phyloP scores from a whole-genome alignment of 208 protist species.

The Wallacemonas sp. region DNA sequence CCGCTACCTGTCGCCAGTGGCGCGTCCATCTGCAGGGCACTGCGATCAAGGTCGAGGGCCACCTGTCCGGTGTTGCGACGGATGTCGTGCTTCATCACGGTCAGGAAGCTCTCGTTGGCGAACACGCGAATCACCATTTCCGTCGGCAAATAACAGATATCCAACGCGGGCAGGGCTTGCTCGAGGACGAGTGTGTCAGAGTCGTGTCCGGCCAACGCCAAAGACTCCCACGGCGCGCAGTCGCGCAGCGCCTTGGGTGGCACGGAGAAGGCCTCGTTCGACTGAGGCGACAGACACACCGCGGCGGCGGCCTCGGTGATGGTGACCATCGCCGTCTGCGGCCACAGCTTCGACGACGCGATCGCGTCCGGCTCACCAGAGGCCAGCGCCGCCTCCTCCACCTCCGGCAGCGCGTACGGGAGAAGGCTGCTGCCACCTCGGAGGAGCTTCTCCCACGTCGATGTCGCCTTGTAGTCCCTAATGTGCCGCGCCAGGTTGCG shows the following conservation, averaged over 20 bases:
- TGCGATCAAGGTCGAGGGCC: constrained; percentile 42
- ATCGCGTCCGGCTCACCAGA: constrained; percentile 5
- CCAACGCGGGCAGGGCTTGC: constrained; percentile 44
- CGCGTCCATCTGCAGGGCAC: constrained; percentile 46
- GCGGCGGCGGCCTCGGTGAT: constrained; percentile 54
- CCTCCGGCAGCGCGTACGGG: constrained; percentile 24
- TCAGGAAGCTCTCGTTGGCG: constrained; percentile 43
- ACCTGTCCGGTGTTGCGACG: constrained; percentile 49
- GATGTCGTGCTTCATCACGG: constrained; percentile 64
- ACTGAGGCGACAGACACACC: constrained; percentile 62
- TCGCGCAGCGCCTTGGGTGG: constrained; percentile 37
- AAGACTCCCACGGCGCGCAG: constrained; percentile 34
- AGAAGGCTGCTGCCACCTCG: constrained; percentile 46
- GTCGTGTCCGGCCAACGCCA: constrained; percentile 30
- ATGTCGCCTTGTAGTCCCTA: constrained; percentile 26
- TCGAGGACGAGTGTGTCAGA: constrained; percentile 52
- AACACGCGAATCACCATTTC: constrained; percentile 74
- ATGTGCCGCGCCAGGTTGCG: constrained; percentile 39
- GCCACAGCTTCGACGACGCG: constrained; percentile 28
- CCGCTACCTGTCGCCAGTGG: background rate
- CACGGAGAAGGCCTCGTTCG: constrained; percentile 73
- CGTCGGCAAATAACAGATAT: constrained; percentile 41
- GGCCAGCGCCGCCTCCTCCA: constrained; percentile 17
- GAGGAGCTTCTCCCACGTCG: constrained; percentile 50
- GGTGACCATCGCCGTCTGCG: constrained; percentile 49